Conservation (phyloP, 345 rosid species). For the Populus simonii region DNA sequence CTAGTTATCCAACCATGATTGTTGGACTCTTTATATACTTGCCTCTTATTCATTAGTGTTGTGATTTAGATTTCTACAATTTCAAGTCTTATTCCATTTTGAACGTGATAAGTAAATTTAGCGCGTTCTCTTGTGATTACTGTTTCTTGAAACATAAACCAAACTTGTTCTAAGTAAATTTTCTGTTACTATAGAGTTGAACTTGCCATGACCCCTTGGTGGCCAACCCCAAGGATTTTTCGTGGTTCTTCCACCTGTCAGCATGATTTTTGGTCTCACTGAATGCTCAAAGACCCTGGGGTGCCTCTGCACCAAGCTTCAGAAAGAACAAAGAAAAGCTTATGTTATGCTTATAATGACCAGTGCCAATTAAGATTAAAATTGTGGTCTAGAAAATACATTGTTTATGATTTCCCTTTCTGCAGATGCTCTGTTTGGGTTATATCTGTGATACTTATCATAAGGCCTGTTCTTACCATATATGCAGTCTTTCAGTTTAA, state of each 20-base stretch:
- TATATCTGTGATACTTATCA: background rate
- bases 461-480: background rate
- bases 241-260: background rate
- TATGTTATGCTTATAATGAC: background rate
- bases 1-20: background rate
- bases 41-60: background rate
- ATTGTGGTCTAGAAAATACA: background rate
- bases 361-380: constrained; percentile 4
- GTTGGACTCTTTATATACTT: background rate
- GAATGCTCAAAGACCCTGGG: background rate
- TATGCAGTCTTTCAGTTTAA: background rate
- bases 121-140: background rate
- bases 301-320: background rate
- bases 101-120: background rate
- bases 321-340: background rate
- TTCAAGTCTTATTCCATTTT: background rate
- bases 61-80: background rate
- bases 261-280: background rate
- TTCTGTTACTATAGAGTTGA: constrained; percentile 3
- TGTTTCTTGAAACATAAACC: background rate
- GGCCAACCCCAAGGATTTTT: background rate
- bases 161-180: background rate
- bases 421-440: background rate
- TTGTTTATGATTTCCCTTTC: background rate
- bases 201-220: background rate